Evolutionary conservation across 1,284 basidiomycete species (phyloP).

Genomic region (Tylopilus sp.): DNA sequence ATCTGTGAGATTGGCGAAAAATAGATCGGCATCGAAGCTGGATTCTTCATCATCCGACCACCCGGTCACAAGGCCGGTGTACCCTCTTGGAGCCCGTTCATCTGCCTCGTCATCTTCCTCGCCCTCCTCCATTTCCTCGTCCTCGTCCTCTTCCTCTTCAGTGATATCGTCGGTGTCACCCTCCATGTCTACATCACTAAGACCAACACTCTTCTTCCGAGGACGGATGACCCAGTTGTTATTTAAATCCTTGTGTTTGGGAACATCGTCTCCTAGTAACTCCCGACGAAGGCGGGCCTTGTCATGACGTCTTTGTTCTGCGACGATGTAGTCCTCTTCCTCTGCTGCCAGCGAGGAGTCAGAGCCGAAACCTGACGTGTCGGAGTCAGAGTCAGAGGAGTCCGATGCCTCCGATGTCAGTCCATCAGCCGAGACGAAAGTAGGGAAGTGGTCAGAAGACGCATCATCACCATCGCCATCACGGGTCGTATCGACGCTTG

Average conservation of each 20-base stretch:
- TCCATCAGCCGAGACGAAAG: slow-evolving; percentile 64
- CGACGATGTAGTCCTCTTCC: slow-evolving; percentile 58
- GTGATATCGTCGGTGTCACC: slow-evolving; percentile 49
- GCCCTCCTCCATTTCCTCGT: slow-evolving; percentile 41
- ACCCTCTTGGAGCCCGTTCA: slow-evolving; percentile 44
- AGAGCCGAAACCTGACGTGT: slow-evolving; percentile 47
- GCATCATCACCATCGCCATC: slow-evolving; percentile 39
- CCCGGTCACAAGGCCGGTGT: slow-evolving; percentile 60
- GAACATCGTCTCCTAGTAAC: slow-evolving; percentile 51
- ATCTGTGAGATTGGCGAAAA: slow-evolving; percentile 72
- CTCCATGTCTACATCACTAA: slow-evolving; percentile 58
- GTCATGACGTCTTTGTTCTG: slow-evolving; percentile 46
- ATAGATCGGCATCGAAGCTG: slow-evolving; percentile 74
- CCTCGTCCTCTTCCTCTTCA: slow-evolving; percentile 52
- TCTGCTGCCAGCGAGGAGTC: slow-evolving; percentile 61
- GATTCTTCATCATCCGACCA: slow-evolving; percentile 75
- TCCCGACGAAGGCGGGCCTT: slow-evolving; percentile 54
- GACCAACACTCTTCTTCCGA: slow-evolving; percentile 64
- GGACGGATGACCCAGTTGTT: slow-evolving; percentile 68
- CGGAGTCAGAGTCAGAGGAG: slow-evolving; percentile 39
- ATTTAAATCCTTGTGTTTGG: slow-evolving; percentile 47
- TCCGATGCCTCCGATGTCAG: slow-evolving; percentile 47
- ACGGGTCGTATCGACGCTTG: slow-evolving; percentile 10
- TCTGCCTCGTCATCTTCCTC: slow-evolving; percentile 38
- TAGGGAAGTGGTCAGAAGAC: slow-evolving; percentile 53